phyloP scores from a whole-genome alignment of 352 stramenopile genomes.

The Globisporangium polare region DNA sequence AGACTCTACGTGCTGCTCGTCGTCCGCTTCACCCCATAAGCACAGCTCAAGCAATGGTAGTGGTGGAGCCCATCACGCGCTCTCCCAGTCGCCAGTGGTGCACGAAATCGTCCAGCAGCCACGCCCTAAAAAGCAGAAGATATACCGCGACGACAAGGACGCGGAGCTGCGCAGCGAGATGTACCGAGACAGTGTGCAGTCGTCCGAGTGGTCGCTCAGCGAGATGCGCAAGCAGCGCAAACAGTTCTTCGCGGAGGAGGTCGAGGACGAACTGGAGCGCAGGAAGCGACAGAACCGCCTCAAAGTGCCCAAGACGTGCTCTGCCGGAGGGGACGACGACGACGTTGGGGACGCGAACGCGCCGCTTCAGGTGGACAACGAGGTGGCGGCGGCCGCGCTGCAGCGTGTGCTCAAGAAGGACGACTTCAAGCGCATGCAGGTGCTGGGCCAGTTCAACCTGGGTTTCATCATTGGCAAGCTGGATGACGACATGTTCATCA shows the following conservation, averaged over 20 bases:
- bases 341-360: slow-evolving; percentile 5
- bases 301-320: slow-evolving; percentile 38
- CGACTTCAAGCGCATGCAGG: slow-evolving; percentile 90
- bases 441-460: slow-evolving; percentile 98
- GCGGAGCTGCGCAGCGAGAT: not conserved
- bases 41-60: not conserved
- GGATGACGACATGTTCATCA: slow-evolving; percentile 94
- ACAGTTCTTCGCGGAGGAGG: slow-evolving; percentile 41
- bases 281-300: slow-evolving; percentile 19
- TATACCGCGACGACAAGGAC: slow-evolving; percentile 5
- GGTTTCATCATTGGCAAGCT: slow-evolving; percentile 95
- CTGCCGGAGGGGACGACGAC: slow-evolving; percentile 11
- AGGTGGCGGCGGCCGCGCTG: slow-evolving; percentile 40
- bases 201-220: slow-evolving; percentile 31
- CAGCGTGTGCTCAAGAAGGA: slow-evolving; percentile 85
- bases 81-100: not conserved
- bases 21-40: not conserved
- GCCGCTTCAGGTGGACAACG: slow-evolving; percentile 29
- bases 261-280: slow-evolving; percentile 27
- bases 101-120: slow-evolving; percentile 13
- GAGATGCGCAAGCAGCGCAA: slow-evolving; percentile 36
- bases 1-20: not conserved
- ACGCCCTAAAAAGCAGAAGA: slow-evolving; percentile 8
- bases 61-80: not conserved
- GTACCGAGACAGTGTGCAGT: not conserved